phyloP scores from a whole-genome alignment of 2,329 filamentous ascomycete species.

The Penicillium janthinellum region DNA sequence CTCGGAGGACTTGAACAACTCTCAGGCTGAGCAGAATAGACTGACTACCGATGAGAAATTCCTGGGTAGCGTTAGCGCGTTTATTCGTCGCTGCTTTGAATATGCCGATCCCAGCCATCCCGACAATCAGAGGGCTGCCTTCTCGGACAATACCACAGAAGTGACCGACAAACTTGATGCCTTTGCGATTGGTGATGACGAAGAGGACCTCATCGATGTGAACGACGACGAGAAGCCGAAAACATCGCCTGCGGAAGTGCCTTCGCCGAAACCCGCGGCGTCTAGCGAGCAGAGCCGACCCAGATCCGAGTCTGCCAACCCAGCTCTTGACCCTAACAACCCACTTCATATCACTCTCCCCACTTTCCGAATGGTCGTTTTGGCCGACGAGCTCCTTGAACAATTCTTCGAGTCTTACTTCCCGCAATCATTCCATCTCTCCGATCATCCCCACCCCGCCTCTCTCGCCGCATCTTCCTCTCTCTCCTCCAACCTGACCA shows the following conservation, averaged over 20 bases:
- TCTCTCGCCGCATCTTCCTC: conserved; percentile 48
- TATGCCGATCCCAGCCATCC: conserved; percentile 92
- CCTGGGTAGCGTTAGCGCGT: conserved; percentile 88
- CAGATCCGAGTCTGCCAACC: conserved; percentile 77
- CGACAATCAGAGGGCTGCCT: conserved; percentile 52
- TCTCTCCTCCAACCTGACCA: conserved; percentile 74
- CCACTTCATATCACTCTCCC: conserved; percentile 94
- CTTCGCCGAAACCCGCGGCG: conserved; percentile 17
- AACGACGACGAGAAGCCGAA: conserved; percentile 32
- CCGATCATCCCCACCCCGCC: conserved; percentile 60
- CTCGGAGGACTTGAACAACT: conserved; percentile 53
- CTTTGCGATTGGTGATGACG: conserved; percentile 77
- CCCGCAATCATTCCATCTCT: conserved; percentile 86
- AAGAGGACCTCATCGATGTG: conserved; percentile 47
- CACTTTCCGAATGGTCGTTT: conserved; percentile 97
- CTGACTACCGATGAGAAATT: conserved; percentile 80
- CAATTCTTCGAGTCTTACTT: conserved; percentile 98
- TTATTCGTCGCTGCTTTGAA: conserved; percentile 95
- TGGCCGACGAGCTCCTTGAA: conserved; percentile 92
- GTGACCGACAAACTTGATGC: conserved; percentile 52
- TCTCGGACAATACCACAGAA: conserved; percentile 35
- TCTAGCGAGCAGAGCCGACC: conserved; percentile 53
- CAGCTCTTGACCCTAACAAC: conserved; percentile 86
- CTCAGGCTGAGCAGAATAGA: conserved; percentile 44
- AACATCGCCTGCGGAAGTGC: conserved; percentile 21